These are phyloP conservation scores for Pyrus bretschneideri DNA, from an alignment of 306 rosid species.

Conservation along the genomic window DNA sequence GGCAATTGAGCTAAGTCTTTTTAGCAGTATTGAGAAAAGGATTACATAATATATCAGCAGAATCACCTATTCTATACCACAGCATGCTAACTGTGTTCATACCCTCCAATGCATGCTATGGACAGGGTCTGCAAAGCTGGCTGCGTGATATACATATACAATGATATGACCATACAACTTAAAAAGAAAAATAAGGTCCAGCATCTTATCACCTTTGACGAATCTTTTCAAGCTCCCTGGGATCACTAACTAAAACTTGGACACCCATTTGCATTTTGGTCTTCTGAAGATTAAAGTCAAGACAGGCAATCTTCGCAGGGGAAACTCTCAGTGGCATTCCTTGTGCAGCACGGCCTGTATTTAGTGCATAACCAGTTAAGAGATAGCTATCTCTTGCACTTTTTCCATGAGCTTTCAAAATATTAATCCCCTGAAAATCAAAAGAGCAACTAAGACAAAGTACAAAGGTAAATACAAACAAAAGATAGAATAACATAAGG, in stretches of 20 bases:
- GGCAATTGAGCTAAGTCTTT: background rate
- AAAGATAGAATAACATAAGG: background rate
- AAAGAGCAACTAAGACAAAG: background rate
- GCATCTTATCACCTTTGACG: conserved; percentile 63
- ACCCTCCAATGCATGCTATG: background rate
- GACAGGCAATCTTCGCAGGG: conserved; percentile 94
- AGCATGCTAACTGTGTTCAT: background rate
- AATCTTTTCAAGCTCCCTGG: conserved; percentile 93
- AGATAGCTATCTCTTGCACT: conserved; percentile 90
- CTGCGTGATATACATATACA: background rate
- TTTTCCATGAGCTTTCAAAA: conserved; percentile 96
- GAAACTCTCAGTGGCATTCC: conserved; percentile 93
- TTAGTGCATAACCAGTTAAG: conserved; percentile 89
- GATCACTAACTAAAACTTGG: conserved; percentile 85
- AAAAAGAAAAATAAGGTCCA: too few species aligned
- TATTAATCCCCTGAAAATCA: conserved; percentile 66
- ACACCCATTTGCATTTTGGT: conserved; percentile 99
- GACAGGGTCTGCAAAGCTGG: background rate
- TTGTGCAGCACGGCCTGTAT: conserved; percentile 95
- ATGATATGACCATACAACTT: background rate
- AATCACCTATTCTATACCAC: background rate
- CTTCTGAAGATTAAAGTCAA: conserved; percentile 96
- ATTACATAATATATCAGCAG: background rate
- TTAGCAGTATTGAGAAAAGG: background rate
- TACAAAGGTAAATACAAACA: background rate